Conservation (phyloP, 495 filamentous ascomycete species). For the Daldinia grandis region DNA sequence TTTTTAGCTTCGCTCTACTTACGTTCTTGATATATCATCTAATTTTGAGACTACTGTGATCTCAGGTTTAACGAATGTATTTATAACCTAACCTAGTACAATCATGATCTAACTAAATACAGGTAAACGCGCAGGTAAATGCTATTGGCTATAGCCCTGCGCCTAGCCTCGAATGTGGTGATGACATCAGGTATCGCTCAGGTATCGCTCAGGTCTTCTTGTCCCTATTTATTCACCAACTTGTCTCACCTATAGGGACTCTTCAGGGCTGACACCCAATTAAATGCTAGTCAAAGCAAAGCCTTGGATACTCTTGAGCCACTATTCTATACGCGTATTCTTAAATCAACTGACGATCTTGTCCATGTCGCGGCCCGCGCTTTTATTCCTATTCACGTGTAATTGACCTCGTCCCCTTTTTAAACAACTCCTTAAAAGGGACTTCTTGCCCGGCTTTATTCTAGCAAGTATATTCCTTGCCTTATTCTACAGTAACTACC, state of each 20-base stretch:
- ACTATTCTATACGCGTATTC: not conserved
- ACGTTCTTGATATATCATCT: not conserved
- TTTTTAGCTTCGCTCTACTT: not conserved
- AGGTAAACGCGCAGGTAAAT: not conserved
- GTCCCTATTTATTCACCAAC: not conserved
- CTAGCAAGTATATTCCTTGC: not conserved
- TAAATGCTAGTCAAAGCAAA: too few species aligned
- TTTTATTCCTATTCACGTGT: not conserved
- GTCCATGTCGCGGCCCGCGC: not conserved
- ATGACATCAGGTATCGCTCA: constrained; percentile 28
- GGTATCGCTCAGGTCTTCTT: not conserved
- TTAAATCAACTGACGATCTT: not conserved
- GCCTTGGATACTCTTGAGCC: too few species aligned
- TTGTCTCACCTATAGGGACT: not conserved
- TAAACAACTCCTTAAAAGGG: not conserved
- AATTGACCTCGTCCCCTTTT: not conserved
- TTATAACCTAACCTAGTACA: not conserved
- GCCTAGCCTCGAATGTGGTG: constrained; percentile 4
- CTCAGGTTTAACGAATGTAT: not conserved
- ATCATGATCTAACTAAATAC: not conserved
- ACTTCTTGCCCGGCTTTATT: not conserved
- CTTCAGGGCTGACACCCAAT: too few species aligned
- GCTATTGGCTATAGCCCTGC: constrained; percentile 6
- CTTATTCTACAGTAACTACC: not conserved
- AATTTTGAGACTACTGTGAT: not conserved